These are phyloP conservation scores for Penicillium macrosclerotiorum DNA, from an alignment of 495 filamentous ascomycete species.

Conservation along the genomic window DNA sequence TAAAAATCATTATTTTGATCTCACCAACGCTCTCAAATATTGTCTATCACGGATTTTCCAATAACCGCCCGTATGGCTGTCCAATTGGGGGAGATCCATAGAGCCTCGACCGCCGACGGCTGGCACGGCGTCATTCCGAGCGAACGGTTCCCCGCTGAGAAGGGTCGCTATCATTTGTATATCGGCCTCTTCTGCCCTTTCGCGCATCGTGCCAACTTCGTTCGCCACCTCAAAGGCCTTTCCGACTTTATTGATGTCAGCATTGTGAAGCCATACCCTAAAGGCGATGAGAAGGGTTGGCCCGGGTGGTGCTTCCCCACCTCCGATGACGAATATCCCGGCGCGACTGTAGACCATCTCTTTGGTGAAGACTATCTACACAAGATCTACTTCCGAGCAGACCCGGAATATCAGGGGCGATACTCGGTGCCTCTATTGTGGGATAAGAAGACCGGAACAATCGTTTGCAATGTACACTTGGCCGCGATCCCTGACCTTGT, in stretches of 20 bases:
- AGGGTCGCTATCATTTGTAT: constrained; percentile 75
- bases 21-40: background rate
- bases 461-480: constrained; percentile 45
- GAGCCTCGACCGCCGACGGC: constrained; percentile 6
- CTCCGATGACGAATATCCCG: constrained; percentile 47
- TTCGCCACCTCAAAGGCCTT: constrained; percentile 74
- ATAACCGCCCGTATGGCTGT: background rate
- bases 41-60: background rate
- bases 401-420: constrained; percentile 49
- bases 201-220: constrained; percentile 60
- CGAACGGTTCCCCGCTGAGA: constrained; percentile 63
- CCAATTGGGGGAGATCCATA: constrained; percentile 1
- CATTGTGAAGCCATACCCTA: constrained; percentile 69
- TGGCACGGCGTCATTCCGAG: constrained; percentile 16
- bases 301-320: constrained; percentile 51
- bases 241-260: constrained; percentile 67
- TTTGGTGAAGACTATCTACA: constrained; percentile 49
- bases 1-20: no score
- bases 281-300: constrained; percentile 52
- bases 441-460: constrained; percentile 48
- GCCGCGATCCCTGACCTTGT: no score
- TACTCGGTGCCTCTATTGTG: constrained; percentile 57
- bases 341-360: constrained; percentile 50
- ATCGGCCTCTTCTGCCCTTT: constrained; percentile 60
- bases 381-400: constrained; percentile 53